Conservation (phyloP, 352 stramenopile species). For the Hyaloperonospora brassicae region DNA sequence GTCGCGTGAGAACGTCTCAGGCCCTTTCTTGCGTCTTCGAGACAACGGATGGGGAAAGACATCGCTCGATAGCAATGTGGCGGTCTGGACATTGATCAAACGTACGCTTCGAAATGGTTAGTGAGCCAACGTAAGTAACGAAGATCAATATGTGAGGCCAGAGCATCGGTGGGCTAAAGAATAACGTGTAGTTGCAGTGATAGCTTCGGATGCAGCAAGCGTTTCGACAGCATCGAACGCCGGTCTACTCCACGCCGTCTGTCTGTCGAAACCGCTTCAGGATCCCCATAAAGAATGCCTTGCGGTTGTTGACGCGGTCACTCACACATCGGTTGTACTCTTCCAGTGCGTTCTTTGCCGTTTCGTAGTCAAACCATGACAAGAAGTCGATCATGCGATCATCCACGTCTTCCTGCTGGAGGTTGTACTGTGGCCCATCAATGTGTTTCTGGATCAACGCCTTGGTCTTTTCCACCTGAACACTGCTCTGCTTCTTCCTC, state of each 20-base stretch:
- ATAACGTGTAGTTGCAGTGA: no score
- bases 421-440: constrained; percentile 56
- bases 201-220: no score
- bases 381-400: constrained; percentile 83
- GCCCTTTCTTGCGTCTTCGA: no score
- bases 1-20: no score
- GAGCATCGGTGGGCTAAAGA: no score
- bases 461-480: constrained; percentile 78
- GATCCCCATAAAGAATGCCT: constrained; percentile 87
- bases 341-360: constrained; percentile 71
- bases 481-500: constrained; percentile 73
- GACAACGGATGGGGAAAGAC: no score
- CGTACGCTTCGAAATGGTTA: no score
- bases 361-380: constrained; percentile 86
- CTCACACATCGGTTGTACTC: constrained; percentile 73
- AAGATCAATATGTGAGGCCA: no score
- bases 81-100: no score
- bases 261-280: constrained; percentile 82
- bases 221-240: no score
- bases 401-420: constrained; percentile 72
- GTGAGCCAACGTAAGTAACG: no score
- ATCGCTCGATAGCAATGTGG: no score
- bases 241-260: constrained; percentile 55
- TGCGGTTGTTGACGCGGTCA: constrained; percentile 73
- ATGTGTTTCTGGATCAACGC: constrained; percentile 79